Percentiles rank a stretch among this genome's conserved stretches.
Evolutionary conservation across 202 grass and related monocot species (phyloP).

Genomic region (Thinopyrum obtusiflorum): DNA sequence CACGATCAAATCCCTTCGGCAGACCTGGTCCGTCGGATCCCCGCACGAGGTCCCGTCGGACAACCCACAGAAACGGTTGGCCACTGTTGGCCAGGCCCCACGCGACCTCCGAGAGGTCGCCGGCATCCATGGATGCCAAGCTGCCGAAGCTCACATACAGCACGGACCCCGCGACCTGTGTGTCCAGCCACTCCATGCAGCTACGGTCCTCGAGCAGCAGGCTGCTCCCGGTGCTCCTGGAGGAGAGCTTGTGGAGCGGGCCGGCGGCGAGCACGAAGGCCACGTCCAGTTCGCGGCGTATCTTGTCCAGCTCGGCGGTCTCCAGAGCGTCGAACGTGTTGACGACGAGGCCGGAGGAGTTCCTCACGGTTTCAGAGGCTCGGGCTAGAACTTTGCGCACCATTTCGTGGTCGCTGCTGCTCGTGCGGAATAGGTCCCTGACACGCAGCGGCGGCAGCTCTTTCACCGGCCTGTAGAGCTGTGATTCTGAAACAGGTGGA

Average conservation of each 20-base stretch:
- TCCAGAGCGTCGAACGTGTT: conserved; percentile 27
- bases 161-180: conserved; percentile 33
- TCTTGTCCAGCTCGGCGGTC: conserved; percentile 19
- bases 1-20: neutral
- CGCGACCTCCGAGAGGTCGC: conserved; percentile 43
- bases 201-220: neutral
- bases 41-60: conserved; percentile 2
- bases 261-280: neutral
- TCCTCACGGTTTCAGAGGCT: neutral
- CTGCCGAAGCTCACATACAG: conserved; percentile 64
- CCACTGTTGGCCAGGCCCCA: conserved; percentile 37
- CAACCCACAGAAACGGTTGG: conserved; percentile 59
- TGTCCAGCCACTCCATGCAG: conserved; percentile 54
- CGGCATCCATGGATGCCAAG: neutral
- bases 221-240: neutral
- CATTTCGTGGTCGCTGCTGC: neutral
- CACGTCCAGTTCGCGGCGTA: conserved; percentile 16
- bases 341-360: conserved; percentile 33
- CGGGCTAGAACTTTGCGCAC: neutral
- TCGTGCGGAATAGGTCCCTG: conserved; percentile 5
- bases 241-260: neutral
- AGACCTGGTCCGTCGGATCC: neutral
- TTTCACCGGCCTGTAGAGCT: neutral
- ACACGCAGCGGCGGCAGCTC: conserved; percentile 40
- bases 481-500: conserved; percentile 20